Conservation (phyloP, 75 land plant genomes). For the Pinus albicaulis region DNA sequence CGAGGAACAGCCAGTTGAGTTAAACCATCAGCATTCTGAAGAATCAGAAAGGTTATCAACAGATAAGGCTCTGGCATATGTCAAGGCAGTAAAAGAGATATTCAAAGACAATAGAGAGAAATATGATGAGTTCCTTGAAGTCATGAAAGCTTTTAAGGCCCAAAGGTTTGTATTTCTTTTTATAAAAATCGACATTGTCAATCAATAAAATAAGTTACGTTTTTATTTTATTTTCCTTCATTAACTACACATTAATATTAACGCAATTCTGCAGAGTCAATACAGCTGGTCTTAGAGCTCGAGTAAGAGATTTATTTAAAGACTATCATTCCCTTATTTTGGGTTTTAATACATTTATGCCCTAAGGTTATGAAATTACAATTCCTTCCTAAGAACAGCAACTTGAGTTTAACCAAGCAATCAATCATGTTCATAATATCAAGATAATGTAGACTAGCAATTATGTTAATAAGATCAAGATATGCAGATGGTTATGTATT, state of each 20-base stretch:
- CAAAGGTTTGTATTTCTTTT: slow-evolving; percentile 39
- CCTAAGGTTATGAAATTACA: too few relatives aligned
- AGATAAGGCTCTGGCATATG: slow-evolving; percentile 66
- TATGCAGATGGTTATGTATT: background rate
- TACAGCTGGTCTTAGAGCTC: too few relatives aligned
- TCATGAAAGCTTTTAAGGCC: slow-evolving; percentile 88
- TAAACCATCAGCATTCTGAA: too few relatives aligned
- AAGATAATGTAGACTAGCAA: background rate
- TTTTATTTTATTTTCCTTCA: background rate
- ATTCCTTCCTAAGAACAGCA: too few relatives aligned
- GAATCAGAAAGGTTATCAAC: slow-evolving; percentile 44
- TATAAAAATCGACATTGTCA: background rate
- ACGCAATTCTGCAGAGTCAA: too few relatives aligned
- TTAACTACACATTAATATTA: too few relatives aligned
- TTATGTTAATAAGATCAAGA: slow-evolving; percentile 96
- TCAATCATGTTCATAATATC: background rate
- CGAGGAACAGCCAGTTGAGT: slow-evolving; percentile 78
- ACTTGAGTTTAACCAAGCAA: slow-evolving; percentile 49
- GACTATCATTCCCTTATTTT: too few relatives aligned
- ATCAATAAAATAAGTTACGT: too few relatives aligned
- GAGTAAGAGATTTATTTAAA: too few relatives aligned
- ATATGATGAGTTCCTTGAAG: slow-evolving; percentile 80
- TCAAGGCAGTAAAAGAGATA: slow-evolving; percentile 79
- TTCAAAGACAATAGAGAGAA: slow-evolving; percentile 76
- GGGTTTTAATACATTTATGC: too few relatives aligned